Evolutionary conservation across 371 early-diverging fungal genomes (phyloP).

Genomic region (Mortierella polycephala): DNA sequence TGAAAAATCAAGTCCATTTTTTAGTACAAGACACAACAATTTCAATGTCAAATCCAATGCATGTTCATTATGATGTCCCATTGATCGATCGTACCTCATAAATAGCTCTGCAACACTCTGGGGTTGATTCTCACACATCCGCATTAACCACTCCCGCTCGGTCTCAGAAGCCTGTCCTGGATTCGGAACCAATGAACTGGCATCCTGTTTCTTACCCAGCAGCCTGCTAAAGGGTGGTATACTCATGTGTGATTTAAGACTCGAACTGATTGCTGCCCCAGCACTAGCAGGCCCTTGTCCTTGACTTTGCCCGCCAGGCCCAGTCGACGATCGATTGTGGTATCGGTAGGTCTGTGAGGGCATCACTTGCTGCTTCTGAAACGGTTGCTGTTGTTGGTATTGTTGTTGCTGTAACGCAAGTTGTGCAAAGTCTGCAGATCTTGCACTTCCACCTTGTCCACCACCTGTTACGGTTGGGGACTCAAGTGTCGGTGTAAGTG

Average conservation of each 20-base stretch:
- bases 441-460: slow-evolving; percentile 31
- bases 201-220: slow-evolving; percentile 41
- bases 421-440: slow-evolving; percentile 49
- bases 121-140: slow-evolving; percentile 60
- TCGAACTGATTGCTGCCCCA: slow-evolving; percentile 29
- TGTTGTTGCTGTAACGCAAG: slow-evolving; percentile 27
- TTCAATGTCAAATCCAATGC: too few species aligned
- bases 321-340: slow-evolving; percentile 46
- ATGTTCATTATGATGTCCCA: not conserved
- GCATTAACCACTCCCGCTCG: slow-evolving; percentile 62
- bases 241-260: slow-evolving; percentile 38
- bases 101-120: slow-evolving; percentile 71
- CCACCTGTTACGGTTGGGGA: slow-evolving; percentile 17
- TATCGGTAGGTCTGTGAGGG: slow-evolving; percentile 50
- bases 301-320: slow-evolving; percentile 16
- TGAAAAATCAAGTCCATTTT: not conserved
- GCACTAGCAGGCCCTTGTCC: slow-evolving; percentile 18
- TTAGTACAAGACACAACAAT: not conserved
- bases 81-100: slow-evolving; percentile 44
- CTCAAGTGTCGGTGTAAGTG: slow-evolving; percentile 44
- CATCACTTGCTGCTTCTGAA: slow-evolving; percentile 35
- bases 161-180: slow-evolving; percentile 59
- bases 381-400: slow-evolving; percentile 21
- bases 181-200: slow-evolving; percentile 58
- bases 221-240: slow-evolving; percentile 16